phyloP scores from a whole-genome alignment of 2,329 filamentous ascomycete species.

The Trichoderma pleuroti region DNA sequence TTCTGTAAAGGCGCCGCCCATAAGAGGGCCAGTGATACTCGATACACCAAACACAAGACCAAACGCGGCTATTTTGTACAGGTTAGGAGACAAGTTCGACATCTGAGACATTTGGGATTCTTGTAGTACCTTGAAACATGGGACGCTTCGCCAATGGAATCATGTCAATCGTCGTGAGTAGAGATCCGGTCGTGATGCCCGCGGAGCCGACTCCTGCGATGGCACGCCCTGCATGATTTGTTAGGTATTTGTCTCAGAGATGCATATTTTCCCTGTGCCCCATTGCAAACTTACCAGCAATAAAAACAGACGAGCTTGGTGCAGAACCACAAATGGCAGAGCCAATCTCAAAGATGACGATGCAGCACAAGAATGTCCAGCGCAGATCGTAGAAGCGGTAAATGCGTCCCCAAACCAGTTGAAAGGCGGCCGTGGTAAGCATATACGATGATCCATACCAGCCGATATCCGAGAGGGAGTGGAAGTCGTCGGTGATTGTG shows the following conservation, averaged over 20 bases:
- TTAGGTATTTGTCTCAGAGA: not conserved
- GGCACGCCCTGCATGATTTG: constrained; percentile 35
- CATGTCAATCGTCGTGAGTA: constrained; percentile 55
- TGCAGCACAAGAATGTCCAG: constrained; percentile 44
- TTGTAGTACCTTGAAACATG: constrained; percentile 47
- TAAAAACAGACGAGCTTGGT: constrained; percentile 51
- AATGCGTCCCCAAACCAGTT: constrained; percentile 52
- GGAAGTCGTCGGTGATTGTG: constrained; percentile 54
- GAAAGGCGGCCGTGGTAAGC: constrained; percentile 54
- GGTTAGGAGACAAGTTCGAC: constrained; percentile 14
- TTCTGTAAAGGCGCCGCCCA: constrained; percentile 52
- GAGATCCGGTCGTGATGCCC: constrained; percentile 55
- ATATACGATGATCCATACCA: constrained; percentile 63
- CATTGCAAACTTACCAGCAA: constrained; percentile 39
- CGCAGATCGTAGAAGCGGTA: constrained; percentile 54
- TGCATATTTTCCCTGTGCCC: not conserved
- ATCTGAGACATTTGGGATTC: not conserved
- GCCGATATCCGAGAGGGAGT: constrained; percentile 57
- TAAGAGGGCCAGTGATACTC: constrained; percentile 50
- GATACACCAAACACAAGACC: constrained; percentile 54
- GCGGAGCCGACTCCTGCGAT: constrained; percentile 55
- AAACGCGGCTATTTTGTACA: constrained; percentile 40
- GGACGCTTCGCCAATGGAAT: constrained; percentile 59
- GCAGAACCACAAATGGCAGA: constrained; percentile 54
- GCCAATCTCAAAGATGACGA: constrained; percentile 53